phyloP scores from a whole-genome alignment of 768 basidiomycete genomes.

The Hydnomerulius pinastri region DNA sequence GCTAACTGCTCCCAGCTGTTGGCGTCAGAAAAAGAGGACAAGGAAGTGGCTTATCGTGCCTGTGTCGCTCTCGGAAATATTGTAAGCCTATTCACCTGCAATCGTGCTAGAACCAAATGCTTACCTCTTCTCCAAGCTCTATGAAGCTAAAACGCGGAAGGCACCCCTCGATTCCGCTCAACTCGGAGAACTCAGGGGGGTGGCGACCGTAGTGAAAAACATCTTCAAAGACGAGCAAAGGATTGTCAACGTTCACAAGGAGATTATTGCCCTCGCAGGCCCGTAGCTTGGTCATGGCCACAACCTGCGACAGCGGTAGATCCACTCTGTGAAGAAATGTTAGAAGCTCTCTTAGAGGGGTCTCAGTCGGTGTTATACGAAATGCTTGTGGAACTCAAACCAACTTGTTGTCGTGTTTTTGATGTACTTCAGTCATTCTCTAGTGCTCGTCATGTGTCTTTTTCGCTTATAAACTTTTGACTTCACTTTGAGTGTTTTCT shows the following conservation, averaged over 20 bases:
- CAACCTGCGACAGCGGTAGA: no score
- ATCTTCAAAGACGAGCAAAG: constrained; percentile 64
- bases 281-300: no score
- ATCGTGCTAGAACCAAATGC: constrained; percentile 7
- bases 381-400: no score
- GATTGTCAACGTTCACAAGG: constrained; percentile 49
- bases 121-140: constrained; percentile 41
- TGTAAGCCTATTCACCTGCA: constrained; percentile 39
- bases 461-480: no score
- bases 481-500: no score
- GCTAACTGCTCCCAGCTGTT: constrained; percentile 22
- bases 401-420: no score
- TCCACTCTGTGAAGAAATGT: no score
- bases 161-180: constrained; percentile 34
- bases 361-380: no score
- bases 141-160: constrained; percentile 43
- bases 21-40: constrained; percentile 51
- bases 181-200: constrained; percentile 44
- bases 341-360: no score
- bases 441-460: no score
- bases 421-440: no score
- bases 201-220: constrained; percentile 40
- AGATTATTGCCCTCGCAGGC: constrained; percentile 51
- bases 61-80: constrained; percentile 75
- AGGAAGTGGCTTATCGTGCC: constrained; percentile 71